Evolutionary conservation across 306 rosid genomes (phyloP).

Genomic region (Cajanus cajan): DNA sequence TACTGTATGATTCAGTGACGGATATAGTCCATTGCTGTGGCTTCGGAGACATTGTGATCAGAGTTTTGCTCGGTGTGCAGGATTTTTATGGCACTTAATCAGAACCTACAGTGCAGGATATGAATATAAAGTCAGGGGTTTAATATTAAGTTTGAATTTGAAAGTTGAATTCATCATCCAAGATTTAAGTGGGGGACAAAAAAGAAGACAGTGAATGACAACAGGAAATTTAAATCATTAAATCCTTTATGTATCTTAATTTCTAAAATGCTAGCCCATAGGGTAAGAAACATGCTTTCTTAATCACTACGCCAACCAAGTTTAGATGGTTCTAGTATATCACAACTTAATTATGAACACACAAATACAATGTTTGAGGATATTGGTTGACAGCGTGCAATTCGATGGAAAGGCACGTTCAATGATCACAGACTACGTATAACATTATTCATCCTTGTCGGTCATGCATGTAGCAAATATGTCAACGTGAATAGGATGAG

Average conservation of each 20-base stretch:
- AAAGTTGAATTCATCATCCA: not conserved
- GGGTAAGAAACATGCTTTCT: not conserved
- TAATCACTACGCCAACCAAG: not conserved
- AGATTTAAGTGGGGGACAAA: not conserved
- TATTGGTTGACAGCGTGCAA: conserved; percentile 25
- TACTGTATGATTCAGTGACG: no score
- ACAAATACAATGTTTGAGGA: conserved; percentile 3
- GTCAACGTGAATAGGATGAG: conserved; percentile 10
- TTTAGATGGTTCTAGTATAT: not conserved
- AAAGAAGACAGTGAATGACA: not conserved
- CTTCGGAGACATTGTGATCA: not conserved
- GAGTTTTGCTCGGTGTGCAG: not conserved
- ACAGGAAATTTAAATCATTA: not conserved
- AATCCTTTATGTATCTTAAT: not conserved
- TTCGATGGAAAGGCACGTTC: not conserved
- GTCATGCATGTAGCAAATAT: conserved; percentile 20
- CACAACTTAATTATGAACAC: no score
- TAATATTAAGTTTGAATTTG: not conserved
- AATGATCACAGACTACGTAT: not conserved
- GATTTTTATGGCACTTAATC: not conserved
- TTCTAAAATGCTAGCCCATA: not conserved
- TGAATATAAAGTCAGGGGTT: not conserved
- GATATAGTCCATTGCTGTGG: not conserved
- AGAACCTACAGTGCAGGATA: not conserved
- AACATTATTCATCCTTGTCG: conserved; percentile 1